A percentile compares a stretch with the other conserved stretches of the same genome.
Evolutionary conservation across 2,329 filamentous ascomycete species (phyloP).

Genomic region (Talaromyces sp.): DNA sequence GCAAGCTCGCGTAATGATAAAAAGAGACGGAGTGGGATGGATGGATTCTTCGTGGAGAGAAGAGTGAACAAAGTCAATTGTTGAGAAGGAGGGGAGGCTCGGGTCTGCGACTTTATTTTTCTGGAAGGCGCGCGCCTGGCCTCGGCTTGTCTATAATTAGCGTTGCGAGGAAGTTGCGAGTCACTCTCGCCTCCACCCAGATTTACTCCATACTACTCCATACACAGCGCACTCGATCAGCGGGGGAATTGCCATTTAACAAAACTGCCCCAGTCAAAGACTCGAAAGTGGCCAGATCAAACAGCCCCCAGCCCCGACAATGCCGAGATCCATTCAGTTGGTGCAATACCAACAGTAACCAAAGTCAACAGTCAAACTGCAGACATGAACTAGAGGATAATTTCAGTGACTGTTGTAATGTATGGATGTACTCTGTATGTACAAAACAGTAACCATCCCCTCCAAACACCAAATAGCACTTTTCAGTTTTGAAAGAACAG

Average conservation of each 20-base stretch:
- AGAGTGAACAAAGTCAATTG: constrained; percentile 4
- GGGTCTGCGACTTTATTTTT: constrained; percentile 11
- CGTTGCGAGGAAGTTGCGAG: constrained; percentile 1
- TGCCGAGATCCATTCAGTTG: no score
- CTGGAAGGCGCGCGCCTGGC: background rate
- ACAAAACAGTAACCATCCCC: constrained; percentile 1
- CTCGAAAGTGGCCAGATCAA: background rate
- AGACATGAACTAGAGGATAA: background rate
- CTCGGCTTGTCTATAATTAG: background rate
- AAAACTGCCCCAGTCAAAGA: no score
- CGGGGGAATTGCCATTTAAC: no score
- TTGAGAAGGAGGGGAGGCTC: background rate
- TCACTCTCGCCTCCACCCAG: background rate
- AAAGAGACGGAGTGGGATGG: background rate
- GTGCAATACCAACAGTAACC: no score
- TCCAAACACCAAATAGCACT: constrained; percentile 6
- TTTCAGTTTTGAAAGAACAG: background rate
- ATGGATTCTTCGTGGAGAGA: constrained; percentile 9
- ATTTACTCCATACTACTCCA: no score
- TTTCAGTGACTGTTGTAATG: background rate
- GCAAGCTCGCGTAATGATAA: background rate
- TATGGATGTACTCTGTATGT: constrained; percentile 1
- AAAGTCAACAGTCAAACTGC: background rate
- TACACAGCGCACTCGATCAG: no score
- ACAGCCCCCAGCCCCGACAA: no score